Percentiles rank a stretch among this genome's conserved stretches.
These are phyloP conservation scores for Xylariaceae sp. DNA, from an alignment of 2,329 filamentous ascomycete genomes.

Conservation along the genomic window DNA sequence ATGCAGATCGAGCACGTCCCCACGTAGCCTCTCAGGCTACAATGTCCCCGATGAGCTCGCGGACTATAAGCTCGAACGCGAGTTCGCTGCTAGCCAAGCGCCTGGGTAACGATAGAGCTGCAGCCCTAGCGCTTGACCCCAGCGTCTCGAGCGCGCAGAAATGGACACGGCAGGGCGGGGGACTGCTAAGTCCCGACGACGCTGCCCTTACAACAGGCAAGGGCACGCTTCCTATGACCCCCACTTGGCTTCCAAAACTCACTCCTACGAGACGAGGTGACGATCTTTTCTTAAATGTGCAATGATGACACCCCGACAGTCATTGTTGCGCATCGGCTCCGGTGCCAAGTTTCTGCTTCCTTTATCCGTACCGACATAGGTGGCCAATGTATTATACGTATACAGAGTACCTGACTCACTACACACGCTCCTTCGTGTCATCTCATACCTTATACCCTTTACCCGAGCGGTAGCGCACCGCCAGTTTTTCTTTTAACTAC, in stretches of 20 bases:
- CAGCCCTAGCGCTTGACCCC: conserved; percentile 40
- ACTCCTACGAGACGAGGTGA: conserved; percentile 66
- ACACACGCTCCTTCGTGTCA: too few species aligned
- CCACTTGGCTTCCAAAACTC: conserved; percentile 61
- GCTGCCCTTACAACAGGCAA: conserved; percentile 19
- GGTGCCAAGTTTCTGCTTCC: too few species aligned
- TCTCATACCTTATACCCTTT: too few species aligned
- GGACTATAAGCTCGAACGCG: conserved; percentile 31
- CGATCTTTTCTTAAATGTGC: conserved; percentile 60
- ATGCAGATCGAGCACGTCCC: conserved; percentile 13
- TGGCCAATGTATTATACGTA: too few species aligned
- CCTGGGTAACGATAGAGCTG: conserved; percentile 48
- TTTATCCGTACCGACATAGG: too few species aligned
- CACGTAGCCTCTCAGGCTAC: conserved; percentile 22
- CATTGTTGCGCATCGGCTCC: background rate
- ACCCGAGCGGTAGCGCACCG: too few species aligned
- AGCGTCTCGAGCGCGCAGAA: conserved; percentile 22
- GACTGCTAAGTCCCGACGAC: conserved; percentile 22
- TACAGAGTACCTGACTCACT: too few species aligned
- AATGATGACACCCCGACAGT: conserved; percentile 30
- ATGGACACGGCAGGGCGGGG: conserved; percentile 26
- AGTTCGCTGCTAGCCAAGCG: conserved; percentile 53
- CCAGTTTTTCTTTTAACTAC: too few species aligned
- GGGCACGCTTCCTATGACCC: conserved; percentile 42
- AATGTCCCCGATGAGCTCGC: conserved; percentile 25